Conservation (phyloP, 441 rosid genomes). For the Arabidopsis lyrata region DNA sequence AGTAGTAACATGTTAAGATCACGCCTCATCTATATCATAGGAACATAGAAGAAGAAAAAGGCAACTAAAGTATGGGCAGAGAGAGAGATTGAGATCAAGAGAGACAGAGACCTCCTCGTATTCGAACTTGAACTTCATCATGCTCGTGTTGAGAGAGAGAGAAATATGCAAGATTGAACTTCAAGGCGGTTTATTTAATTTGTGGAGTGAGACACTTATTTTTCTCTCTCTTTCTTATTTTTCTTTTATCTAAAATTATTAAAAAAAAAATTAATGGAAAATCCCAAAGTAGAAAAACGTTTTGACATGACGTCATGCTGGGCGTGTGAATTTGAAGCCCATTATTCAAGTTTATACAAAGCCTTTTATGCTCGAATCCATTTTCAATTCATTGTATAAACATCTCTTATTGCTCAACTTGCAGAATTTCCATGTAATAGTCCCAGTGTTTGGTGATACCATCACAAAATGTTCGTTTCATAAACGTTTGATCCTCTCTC, state of each 20-base stretch:
- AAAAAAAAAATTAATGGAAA: too few species aligned
- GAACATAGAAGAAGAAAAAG: neutral
- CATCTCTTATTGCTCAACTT: too few species aligned
- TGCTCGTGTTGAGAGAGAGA: neutral
- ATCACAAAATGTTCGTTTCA: too few species aligned
- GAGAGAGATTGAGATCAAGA: constrained; percentile 7
- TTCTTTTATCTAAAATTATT: too few species aligned
- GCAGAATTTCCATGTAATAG: too few species aligned
- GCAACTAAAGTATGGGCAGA: too few species aligned
- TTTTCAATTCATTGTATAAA: neutral
- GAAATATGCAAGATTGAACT: too few species aligned
- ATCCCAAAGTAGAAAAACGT: neutral
- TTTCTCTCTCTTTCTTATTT: neutral
- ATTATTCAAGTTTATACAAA: neutral
- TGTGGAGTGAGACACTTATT: neutral
- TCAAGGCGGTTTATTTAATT: constrained; percentile 15
- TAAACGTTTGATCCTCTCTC: too few species aligned
- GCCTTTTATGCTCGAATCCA: neutral
- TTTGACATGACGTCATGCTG: neutral
- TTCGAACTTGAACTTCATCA: constrained; percentile 20
- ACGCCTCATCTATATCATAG: neutral
- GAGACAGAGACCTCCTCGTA: constrained; percentile 38
- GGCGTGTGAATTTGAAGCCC: constrained; percentile 4
- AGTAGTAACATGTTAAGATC: neutral
- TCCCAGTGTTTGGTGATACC: too few species aligned